Evolutionary conservation across 2,329 filamentous ascomycete genomes (phyloP), one percentile per base, ranked within the genome.

Genomic region (Phialophora expanda): DNA sequence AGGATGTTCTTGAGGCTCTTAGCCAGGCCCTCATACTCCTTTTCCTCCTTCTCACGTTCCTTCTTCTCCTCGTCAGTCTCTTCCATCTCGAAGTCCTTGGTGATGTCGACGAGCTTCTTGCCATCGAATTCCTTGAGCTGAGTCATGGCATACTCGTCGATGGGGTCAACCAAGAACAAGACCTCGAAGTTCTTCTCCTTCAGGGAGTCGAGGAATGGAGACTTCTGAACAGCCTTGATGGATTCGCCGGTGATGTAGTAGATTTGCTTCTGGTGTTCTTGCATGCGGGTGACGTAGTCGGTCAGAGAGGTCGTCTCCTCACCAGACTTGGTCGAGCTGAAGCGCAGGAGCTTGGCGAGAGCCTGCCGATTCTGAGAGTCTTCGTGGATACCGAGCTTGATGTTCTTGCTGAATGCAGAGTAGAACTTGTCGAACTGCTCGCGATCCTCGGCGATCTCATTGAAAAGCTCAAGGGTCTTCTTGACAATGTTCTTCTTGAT

Each of bases 401-500:
- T 89, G 90, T 99, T 99, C 92, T 99, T 99, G 89, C 90, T 91
- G 88, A 99, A 99, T 76, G 95, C 95, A 78, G 85, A 86, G 90
- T 99, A 99, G 90, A 99, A 99, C 90, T 99, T 99, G 89, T 99
- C 95, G 81, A 99, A 99, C 83, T 97, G 92, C 89, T 99, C 95
- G 84, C 96, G 96, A 85, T 99, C 95, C 87, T 99, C 95, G 66
- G 95, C 90, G 72, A 99, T 99, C 87, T 99, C 95, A 77, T 89
- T 88, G 90, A 99, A 99, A 81, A 99, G 92, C 87, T 99, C 95
- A 73, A 99, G 92, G 73, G 92, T 92, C 92, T 99, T 99, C 93
- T 98, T 99, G 87, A 99, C 93, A 73, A 99, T 97, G 90, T 99
- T 99, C 93, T 99, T 99, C 90, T 96, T 96, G 89, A 98, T 98